phyloP scores from a whole-genome alignment of 1,139 yeast species.

The Saccharomycopsis hybrid region DNA sequence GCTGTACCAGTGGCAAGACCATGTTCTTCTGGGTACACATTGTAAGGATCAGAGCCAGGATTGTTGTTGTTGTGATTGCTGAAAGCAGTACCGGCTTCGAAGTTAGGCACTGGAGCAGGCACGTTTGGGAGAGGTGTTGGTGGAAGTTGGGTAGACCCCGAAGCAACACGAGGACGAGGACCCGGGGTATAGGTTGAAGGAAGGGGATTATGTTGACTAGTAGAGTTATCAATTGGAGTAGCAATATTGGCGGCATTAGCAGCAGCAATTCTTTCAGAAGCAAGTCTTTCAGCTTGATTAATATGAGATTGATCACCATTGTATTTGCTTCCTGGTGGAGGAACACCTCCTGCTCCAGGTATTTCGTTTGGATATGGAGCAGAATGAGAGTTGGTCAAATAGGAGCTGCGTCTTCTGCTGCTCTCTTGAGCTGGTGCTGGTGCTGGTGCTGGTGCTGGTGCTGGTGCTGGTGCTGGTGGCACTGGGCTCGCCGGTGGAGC shows the following conservation, averaged over 20 bases:
- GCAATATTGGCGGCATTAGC: no score
- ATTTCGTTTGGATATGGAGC: slow-evolving; percentile 5
- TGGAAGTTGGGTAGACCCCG: not conserved
- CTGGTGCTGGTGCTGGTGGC: not conserved
- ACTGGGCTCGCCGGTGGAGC: slow-evolving; percentile 8
- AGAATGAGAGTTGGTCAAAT: not conserved
- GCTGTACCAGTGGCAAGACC: not conserved
- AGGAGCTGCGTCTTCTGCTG: not conserved
- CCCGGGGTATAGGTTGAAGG: no score
- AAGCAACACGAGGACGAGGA: no score
- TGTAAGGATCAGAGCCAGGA: slow-evolving; percentile 6
- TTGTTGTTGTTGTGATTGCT: not conserved
- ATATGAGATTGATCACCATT: not conserved
- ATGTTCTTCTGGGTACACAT: slow-evolving; percentile 1
- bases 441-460: slow-evolving; percentile 2
- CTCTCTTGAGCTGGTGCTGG: not conserved
- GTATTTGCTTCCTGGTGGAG: no score
- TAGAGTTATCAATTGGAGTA: no score
- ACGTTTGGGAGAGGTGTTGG: not conserved
- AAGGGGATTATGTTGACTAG: no score
- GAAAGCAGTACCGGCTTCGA: not conserved
- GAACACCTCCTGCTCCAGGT: no score
- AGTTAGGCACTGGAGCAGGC: not conserved
- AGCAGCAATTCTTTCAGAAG: not conserved
- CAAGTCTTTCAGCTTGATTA: not conserved